Conservation (phyloP, 257 asterid species). For the Mentha longifolia region DNA sequence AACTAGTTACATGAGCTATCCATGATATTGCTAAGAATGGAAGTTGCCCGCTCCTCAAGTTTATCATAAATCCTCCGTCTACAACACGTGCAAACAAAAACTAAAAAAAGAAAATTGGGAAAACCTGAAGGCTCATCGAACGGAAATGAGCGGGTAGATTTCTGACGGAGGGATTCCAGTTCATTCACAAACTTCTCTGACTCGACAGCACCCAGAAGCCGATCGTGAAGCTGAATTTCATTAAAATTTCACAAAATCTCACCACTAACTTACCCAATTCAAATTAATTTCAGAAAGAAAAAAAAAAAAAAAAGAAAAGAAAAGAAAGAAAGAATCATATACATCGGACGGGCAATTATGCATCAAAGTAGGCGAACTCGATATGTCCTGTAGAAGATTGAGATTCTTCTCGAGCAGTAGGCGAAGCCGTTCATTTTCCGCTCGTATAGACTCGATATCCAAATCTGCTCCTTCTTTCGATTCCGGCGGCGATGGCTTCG, state of each 20-base stretch:
- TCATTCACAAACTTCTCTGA: constrained; percentile 64
- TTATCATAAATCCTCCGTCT: neutral
- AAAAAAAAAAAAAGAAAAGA: too few relatives aligned
- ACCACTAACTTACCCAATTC: constrained; percentile 13
- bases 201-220: constrained; percentile 59
- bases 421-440: constrained; percentile 77
- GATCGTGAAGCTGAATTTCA: constrained; percentile 67
- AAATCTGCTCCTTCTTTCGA: constrained; percentile 23
- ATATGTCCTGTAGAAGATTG: constrained; percentile 56
- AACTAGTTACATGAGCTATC: neutral
- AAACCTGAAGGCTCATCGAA: constrained; percentile 77
- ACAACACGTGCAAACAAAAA: neutral
- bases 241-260: neutral
- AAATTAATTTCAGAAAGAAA: neutral
- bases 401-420: constrained; percentile 75
- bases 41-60: constrained; percentile 14
- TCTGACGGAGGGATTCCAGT: constrained; percentile 54
- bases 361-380: constrained; percentile 52
- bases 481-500: constrained; percentile 37
- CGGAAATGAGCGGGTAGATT: constrained; percentile 55
- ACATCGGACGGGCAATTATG: constrained; percentile 66
- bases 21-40: neutral
- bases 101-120: neutral
- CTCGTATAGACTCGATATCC: constrained; percentile 54
- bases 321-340: constrained; percentile 21